Percentiles rank a stretch among this genome's conserved stretches.
These are phyloP conservation scores for Rubia balearica DNA, from an alignment of 305 asterid species.

Conservation along the genomic window DNA sequence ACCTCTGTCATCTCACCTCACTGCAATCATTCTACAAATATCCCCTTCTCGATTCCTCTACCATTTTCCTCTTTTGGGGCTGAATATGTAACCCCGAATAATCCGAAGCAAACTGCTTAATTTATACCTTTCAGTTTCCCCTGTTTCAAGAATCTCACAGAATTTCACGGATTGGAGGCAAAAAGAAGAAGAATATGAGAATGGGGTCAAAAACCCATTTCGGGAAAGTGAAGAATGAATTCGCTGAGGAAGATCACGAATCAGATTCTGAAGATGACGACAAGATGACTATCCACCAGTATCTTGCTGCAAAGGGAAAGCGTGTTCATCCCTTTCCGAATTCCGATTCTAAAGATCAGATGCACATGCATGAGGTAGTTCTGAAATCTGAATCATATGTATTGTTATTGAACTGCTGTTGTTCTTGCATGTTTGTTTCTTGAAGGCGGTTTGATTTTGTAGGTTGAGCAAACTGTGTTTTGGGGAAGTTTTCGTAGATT, in stretches of 20 bases:
- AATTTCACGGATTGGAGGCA: conserved; percentile 1
- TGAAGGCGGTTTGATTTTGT: not conserved
- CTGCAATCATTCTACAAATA: not conserved
- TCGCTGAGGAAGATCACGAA: not conserved
- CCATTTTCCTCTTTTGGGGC: not conserved
- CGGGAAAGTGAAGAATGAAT: not conserved
- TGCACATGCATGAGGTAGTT: not conserved
- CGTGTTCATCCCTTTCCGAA: not conserved
- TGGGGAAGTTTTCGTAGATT: not conserved
- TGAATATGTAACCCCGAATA: not conserved
- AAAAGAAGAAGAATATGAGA: not conserved
- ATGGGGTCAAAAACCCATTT: not conserved
- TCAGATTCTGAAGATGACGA: not conserved
- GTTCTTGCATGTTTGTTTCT: not conserved
- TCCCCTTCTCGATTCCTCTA: not conserved
- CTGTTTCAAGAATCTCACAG: not conserved
- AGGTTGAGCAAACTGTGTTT: not conserved
- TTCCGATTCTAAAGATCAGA: not conserved
- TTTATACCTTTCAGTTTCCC: not conserved
- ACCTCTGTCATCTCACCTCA: not conserved
- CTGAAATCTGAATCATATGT: not conserved
- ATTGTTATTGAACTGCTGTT: not conserved
- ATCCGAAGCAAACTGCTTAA: not conserved
- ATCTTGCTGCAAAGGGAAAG: conserved; percentile 4
- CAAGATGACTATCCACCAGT: conserved; percentile 2